Base-by-base conservation (phyloP, 495 filamentous ascomycete species). In the Neurospora africana region DNA sequence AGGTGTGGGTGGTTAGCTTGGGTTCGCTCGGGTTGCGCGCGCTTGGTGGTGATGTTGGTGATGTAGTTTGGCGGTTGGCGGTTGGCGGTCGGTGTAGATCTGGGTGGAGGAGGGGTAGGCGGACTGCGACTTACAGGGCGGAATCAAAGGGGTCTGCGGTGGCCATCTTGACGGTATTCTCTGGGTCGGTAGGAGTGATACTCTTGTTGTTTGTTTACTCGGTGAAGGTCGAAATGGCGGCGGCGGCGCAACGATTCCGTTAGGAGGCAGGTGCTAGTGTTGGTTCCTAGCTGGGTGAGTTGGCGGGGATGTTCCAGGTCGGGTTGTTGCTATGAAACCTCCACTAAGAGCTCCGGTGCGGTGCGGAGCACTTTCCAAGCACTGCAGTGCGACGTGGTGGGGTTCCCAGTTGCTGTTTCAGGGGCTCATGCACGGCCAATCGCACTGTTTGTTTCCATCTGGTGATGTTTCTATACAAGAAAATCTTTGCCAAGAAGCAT, bases 131-230 rank as follows among this genome's bases (percentile, higher is more conserved):
- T 82, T 88, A 94, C 92, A 94, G 92, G 43, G 93, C 92, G 75
- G 90, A 93, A 80, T 94, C 89, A 72, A 94, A 92, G 2, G 89
- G 89, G 79, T 89, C 89, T 78, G 77, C 81, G 21, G 78, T 61
- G 68, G 82, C 77, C 84, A 85, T 88, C 70, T 76, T 83, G 41
- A 72, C 30, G 65, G 13, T 61, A 36, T 19, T 23, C 13, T 39
- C 30, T 44, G 23, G 69, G 6, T 37, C 17, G 69, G 23, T 38
- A 21, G 38, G 43, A n/a, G 11, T 72, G 53, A 13, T 41, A 37
- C n/a, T 37, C 5, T 23, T 38, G 40, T 11, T 68, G 11, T 67
- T 30, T 23, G 37, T 35, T 68, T 36, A 47, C 43, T 33, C 30
- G 69, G 69, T 58, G 40, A 58, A 19, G 30, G 17, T 65, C 23